phyloP scores from a whole-genome alignment of 495 filamentous ascomycete species.

The Podospora appendiculata region DNA sequence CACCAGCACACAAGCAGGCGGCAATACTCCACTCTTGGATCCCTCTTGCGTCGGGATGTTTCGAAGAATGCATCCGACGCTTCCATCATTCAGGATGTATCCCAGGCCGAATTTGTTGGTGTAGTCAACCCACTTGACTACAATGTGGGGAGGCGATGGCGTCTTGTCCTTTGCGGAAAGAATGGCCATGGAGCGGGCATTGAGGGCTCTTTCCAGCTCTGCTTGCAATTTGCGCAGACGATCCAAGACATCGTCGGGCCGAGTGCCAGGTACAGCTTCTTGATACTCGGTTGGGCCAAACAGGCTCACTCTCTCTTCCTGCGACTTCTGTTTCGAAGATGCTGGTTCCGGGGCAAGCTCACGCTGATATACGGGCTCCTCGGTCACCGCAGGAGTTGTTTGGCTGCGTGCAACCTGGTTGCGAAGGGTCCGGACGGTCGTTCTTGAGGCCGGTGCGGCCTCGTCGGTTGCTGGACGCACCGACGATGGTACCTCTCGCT shows the following conservation, averaged over 20 bases:
- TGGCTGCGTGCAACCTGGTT: conserved; percentile 18
- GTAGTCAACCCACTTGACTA: conserved; percentile 94
- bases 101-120: conserved; percentile 84
- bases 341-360: not conserved
- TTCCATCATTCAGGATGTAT: conserved; percentile 79
- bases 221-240: conserved; percentile 40
- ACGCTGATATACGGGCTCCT: conserved; percentile 5
- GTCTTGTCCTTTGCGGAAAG: conserved; percentile 31
- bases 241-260: conserved; percentile 45
- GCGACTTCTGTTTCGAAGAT: conserved; percentile 3
- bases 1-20: conserved; percentile 60
- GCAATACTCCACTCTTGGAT: conserved; percentile 41
- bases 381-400: not conserved
- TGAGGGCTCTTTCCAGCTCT: conserved; percentile 50
- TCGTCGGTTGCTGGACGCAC: conserved; percentile 8
- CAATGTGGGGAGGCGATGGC: conserved; percentile 43
- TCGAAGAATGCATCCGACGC: conserved; percentile 73
- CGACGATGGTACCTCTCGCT: conserved; percentile 7
- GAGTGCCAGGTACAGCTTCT: conserved; percentile 38
- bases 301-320: conserved; percentile 27
- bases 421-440: conserved; percentile 16
- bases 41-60: conserved; percentile 39
- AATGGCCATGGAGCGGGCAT: conserved; percentile 44
- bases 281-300: conserved; percentile 45
- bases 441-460: conserved; percentile 1